Conservation (phyloP, 345 rosid genomes). For the Pistacia vera region DNA sequence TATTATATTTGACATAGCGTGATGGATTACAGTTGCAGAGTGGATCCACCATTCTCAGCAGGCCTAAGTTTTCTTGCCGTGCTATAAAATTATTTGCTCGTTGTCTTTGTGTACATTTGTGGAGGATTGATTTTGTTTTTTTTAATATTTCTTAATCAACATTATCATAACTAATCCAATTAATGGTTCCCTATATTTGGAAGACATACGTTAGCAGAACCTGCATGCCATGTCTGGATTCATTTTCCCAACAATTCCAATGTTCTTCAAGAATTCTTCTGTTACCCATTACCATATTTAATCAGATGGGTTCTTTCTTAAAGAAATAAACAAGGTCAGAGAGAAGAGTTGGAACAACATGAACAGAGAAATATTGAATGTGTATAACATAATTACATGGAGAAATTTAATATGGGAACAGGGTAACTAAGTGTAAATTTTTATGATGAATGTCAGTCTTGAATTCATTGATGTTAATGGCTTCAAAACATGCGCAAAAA, state of each 20-base stretch:
- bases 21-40: constrained; percentile 14
- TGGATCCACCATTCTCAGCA: constrained; percentile 7
- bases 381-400: too few species aligned
- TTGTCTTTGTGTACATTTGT: constrained; percentile 17
- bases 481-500: constrained; percentile 16
- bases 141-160: background rate
- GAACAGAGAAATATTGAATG: too few species aligned
- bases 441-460: background rate
- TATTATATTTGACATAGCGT: constrained; percentile 16
- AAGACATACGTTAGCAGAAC: constrained; percentile 22
- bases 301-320: too few species aligned
- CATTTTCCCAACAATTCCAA: background rate
- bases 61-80: constrained; percentile 19
- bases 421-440: too few species aligned
- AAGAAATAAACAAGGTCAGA: too few species aligned
- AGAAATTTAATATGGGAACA: too few species aligned
- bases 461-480: background rate
- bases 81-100: constrained; percentile 14
- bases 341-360: too few species aligned
- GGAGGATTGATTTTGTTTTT: constrained; percentile 2
- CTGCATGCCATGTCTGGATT: constrained; percentile 23
- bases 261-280: background rate
- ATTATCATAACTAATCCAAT: constrained; percentile 12
- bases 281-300: background rate
- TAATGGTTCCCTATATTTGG: constrained; percentile 9